Conservation (phyloP, 2,329 filamentous ascomycete genomes). For the Neonectria hederae region DNA sequence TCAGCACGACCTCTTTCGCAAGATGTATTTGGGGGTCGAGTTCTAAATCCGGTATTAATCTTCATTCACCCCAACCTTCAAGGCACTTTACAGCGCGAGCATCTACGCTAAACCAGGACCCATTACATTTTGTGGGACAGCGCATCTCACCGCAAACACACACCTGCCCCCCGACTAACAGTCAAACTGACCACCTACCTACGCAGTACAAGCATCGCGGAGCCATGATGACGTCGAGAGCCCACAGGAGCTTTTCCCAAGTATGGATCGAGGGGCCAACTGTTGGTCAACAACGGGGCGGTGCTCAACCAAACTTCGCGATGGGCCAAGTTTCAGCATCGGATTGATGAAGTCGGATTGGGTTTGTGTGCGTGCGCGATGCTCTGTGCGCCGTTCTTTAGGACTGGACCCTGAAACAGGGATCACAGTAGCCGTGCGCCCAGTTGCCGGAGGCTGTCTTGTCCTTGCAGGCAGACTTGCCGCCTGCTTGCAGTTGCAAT, state of each 20-base stretch:
- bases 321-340: background rate
- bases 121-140: slow-evolving; percentile 26
- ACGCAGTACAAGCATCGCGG: background rate
- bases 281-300: background rate
- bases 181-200: slow-evolving; percentile 4
- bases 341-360: slow-evolving; percentile 8
- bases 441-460: slow-evolving; percentile 19
- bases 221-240: slow-evolving; percentile 37
- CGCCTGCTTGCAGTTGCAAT: slow-evolving; percentile 8
- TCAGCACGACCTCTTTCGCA: background rate
- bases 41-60: slow-evolving; percentile 35
- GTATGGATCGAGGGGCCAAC: slow-evolving; percentile 25
- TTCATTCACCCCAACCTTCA: slow-evolving; percentile 37
- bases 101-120: slow-evolving; percentile 33
- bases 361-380: slow-evolving; percentile 12
- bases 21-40: slow-evolving; percentile 19
- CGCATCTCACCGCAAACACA: slow-evolving; percentile 33
- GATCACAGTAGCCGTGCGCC: slow-evolving; percentile 17
- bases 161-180: slow-evolving; percentile 10
- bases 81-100: slow-evolving; percentile 28
- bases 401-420: slow-evolving; percentile 38
- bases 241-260: slow-evolving; percentile 23
- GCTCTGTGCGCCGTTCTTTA: slow-evolving; percentile 17
- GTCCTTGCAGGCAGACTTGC: slow-evolving; percentile 6
- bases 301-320: slow-evolving; percentile 1